Percentiles rank a stretch among this genome's conserved stretches.
Evolutionary conservation across 2,329 filamentous ascomycete species (phyloP).

Genomic region (Pestalotiopsis sp.): DNA sequence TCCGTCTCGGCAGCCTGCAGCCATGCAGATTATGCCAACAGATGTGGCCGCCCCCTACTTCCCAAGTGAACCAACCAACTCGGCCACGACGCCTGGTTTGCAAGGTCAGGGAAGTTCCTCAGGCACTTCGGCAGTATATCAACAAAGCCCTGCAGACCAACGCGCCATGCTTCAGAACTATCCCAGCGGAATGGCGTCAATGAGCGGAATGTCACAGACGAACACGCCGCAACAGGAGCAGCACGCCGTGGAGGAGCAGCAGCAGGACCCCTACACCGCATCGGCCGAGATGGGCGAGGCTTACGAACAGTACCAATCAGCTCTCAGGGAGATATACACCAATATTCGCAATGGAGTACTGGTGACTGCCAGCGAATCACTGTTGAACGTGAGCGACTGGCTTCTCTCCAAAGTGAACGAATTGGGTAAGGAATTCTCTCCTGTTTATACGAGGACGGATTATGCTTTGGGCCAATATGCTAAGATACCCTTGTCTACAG

Average conservation of each 20-base stretch:
- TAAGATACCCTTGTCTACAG: slow-evolving; percentile 48
- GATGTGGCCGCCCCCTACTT: slow-evolving; percentile 78
- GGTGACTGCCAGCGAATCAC: slow-evolving; percentile 52
- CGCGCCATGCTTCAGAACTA: slow-evolving; percentile 59
- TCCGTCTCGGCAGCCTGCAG: slow-evolving; percentile 73
- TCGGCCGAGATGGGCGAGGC: slow-evolving; percentile 65
- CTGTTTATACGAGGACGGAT: not conserved
- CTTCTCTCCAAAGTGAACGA: slow-evolving; percentile 57
- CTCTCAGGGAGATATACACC: slow-evolving; percentile 70
- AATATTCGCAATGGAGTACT: slow-evolving; percentile 61
- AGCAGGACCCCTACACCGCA: slow-evolving; percentile 45
- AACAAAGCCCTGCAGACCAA: slow-evolving; percentile 59
- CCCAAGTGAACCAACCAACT: slow-evolving; percentile 64
- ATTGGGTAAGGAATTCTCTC: slow-evolving; percentile 47
- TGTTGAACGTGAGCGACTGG: slow-evolving; percentile 58
- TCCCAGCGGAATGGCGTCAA: slow-evolving; percentile 46
- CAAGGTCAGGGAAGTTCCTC: slow-evolving; percentile 51
- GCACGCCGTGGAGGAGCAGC: slow-evolving; percentile 56
- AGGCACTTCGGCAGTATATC: slow-evolving; percentile 65
- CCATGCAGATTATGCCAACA: slow-evolving; percentile 72
- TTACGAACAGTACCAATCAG: slow-evolving; percentile 66
- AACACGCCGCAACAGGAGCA: slow-evolving; percentile 42
- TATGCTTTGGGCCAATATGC: slow-evolving; percentile 19
- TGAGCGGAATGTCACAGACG: slow-evolving; percentile 48
- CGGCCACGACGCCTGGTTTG: slow-evolving; percentile 57